A percentile compares a stretch with the other conserved stretches of the same genome.
phyloP scores from a whole-genome alignment of 176 grass and related monocot species.

The Oryza meyeriana region DNA sequence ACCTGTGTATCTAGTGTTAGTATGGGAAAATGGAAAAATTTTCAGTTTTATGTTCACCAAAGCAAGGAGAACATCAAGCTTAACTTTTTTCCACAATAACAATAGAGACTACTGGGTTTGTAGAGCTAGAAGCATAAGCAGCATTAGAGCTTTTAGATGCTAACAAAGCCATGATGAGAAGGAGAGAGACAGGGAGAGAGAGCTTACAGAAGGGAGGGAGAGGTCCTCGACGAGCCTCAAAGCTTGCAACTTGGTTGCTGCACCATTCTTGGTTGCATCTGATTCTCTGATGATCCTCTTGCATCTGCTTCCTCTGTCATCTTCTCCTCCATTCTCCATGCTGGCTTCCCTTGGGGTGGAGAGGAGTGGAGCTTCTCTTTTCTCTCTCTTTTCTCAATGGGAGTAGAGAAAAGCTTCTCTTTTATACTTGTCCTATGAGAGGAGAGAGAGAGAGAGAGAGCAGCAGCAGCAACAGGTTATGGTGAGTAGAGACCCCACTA shows the following conservation, averaged over 20 bases:
- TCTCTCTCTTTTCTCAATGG: slow-evolving; percentile 23
- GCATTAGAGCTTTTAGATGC: neutral
- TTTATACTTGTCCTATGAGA: slow-evolving; percentile 25
- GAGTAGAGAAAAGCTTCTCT: slow-evolving; percentile 3
- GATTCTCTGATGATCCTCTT: slow-evolving; percentile 26
- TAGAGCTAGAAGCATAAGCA: neutral
- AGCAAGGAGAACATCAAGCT: neutral
- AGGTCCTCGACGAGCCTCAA: slow-evolving; percentile 77
- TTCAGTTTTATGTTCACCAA: neutral
- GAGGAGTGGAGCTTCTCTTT: slow-evolving; percentile 21
- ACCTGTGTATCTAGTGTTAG: neutral
- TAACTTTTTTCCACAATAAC: neutral
- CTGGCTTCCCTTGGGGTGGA: neutral
- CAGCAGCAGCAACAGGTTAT: slow-evolving; percentile 4
- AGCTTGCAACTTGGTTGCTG: slow-evolving; percentile 50
- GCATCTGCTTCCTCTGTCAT: slow-evolving; percentile 15
- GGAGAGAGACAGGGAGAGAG: slow-evolving; percentile 29
- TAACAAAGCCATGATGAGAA: neutral
- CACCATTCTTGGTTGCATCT: slow-evolving; percentile 36
- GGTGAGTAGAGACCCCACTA: slow-evolving; percentile 1
- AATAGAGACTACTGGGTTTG: neutral
- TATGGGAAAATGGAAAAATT: too few species aligned
- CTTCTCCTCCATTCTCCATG: slow-evolving; percentile 35
- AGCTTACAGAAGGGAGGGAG: slow-evolving; percentile 70
- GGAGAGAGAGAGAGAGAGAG: neutral